Evolutionary conservation across 2,329 filamentous ascomycete species (phyloP), one percentile per base, ranked within the genome.

Genomic region (Dothistroma septosporum): DNA sequence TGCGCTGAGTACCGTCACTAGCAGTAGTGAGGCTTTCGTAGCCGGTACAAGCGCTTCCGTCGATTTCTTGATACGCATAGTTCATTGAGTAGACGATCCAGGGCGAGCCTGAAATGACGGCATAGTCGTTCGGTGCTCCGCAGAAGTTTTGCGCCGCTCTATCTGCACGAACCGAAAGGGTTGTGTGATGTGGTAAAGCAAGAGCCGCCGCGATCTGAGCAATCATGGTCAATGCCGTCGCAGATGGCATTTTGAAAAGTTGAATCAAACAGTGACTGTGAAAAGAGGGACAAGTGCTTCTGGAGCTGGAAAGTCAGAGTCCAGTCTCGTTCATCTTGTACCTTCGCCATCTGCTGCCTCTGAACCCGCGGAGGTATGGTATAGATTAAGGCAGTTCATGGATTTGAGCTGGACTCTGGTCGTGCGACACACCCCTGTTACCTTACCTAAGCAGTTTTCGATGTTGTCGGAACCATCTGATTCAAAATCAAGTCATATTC

Each of bases 71-170:
- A 54, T 75, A 73, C 64, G 76, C 77, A 70, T 79, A 79, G 59
- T 77, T 76, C 76, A 79, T 79, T 64, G 76, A 78, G 66, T 73
- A 78, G 16, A 79, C 76, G 47, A 79, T 78, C 76, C 76, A 79
- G 9, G 76, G 76, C 0, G 76, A 77, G 54, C 72, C 71, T 11
- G 69, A 67, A 28, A 79, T 68, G 55, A 78, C 67, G 7, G 70
- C 55, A 53, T 68, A 74, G 22, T 69, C 70, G 0, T 65, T 52
- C 1, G 64, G 64, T 1, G 57, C 32, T 8, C 63, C 57, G 61
- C 63, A 62, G 22, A 65, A 48, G 31, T 58, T 55, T 19, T 60
- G 16, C 10, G 61, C 6, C 37, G 46, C 24, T n/a, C 41, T 56
- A 16, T 16, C 54, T 48, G 50, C 50, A 21, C 50, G 28, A 11